phyloP scores from a whole-genome alignment of 176 grass and related monocot genomes.

The Cenchrus purpureus region DNA sequence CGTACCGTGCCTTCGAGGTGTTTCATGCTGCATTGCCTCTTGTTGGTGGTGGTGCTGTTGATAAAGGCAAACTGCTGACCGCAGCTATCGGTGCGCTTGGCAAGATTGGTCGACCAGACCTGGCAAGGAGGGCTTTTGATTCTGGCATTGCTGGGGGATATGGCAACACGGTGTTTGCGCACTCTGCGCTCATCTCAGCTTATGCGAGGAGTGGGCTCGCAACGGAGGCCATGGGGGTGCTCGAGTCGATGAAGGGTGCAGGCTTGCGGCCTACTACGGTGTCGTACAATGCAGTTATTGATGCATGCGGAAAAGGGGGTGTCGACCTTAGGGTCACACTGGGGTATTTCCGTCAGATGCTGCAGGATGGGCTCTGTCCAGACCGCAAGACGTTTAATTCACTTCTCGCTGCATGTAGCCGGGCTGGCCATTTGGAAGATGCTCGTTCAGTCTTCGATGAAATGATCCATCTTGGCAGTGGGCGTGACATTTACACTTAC shows the following conservation, averaged over 20 bases:
- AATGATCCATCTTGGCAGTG: constrained; percentile 91
- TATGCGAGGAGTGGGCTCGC: constrained; percentile 89
- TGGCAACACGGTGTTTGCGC: constrained; percentile 86
- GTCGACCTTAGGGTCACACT: constrained; percentile 79
- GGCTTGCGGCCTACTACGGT: constrained; percentile 79
- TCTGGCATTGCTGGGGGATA: constrained; percentile 58
- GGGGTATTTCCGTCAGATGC: constrained; percentile 88
- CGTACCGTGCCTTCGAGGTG: constrained; percentile 52
- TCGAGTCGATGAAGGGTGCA: constrained; percentile 69
- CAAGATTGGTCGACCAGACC: constrained; percentile 73
- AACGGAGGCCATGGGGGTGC: constrained; percentile 69
- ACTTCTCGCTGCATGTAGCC: constrained; percentile 89
- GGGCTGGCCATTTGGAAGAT: constrained; percentile 81
- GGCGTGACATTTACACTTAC: constrained; percentile 96
- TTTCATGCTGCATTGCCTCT: constrained; percentile 66
- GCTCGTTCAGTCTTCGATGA: constrained; percentile 86
- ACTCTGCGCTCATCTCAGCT: constrained; percentile 85
- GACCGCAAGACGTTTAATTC: constrained; percentile 98
- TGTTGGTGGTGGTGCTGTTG: constrained; percentile 48
- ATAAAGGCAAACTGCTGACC: constrained; percentile 85
- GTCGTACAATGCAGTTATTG: constrained; percentile 89
- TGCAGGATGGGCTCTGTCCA: constrained; percentile 73
- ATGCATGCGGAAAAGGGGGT: constrained; percentile 91
- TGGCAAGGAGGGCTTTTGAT: constrained; percentile 82
- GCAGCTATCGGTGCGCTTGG: constrained; percentile 73